Evolutionary conservation across 2,329 filamentous ascomycete genomes (phyloP).

Genomic region (Stemphylium vesicarium): DNA sequence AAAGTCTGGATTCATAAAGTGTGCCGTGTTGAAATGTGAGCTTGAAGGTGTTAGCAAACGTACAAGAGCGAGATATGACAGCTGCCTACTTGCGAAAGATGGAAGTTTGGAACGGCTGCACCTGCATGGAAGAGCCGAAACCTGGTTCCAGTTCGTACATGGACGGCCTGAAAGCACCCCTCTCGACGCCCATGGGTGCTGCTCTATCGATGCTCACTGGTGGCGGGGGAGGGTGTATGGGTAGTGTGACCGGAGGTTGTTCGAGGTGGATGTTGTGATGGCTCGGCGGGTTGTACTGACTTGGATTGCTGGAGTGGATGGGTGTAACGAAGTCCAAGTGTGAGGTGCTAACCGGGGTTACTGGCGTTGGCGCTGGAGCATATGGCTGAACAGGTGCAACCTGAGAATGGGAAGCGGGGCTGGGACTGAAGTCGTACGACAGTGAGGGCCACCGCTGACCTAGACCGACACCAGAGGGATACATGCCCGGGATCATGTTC

Average conservation of each 20-base stretch:
- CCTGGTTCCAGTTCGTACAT: slow-evolving; percentile 54
- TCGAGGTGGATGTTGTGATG: slow-evolving; percentile 43
- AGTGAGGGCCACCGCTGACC: slow-evolving; percentile 43
- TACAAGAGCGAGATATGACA: not conserved
- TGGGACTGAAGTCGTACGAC: slow-evolving; percentile 46
- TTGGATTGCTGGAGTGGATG: slow-evolving; percentile 33
- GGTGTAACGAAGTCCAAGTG: slow-evolving; percentile 45
- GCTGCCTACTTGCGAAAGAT: slow-evolving; percentile 57
- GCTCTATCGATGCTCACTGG: slow-evolving; percentile 41
- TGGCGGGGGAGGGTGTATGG: slow-evolving; percentile 39
- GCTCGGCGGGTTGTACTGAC: slow-evolving; percentile 33
- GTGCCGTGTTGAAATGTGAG: slow-evolving; percentile 59
- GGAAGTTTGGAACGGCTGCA: slow-evolving; percentile 55
- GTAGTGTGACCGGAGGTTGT: slow-evolving; percentile 40
- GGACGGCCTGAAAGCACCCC: slow-evolving; percentile 54
- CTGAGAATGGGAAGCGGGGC: slow-evolving; percentile 41
- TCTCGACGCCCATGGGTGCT: slow-evolving; percentile 37
- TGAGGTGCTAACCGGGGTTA: slow-evolving; percentile 36
- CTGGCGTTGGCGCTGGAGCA: slow-evolving; percentile 36
- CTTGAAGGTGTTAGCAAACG: slow-evolving; percentile 38
- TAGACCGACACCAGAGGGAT: slow-evolving; percentile 40
- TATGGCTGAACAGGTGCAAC: slow-evolving; percentile 43
- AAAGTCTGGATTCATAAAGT: slow-evolving; percentile 60
- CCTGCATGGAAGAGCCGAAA: slow-evolving; percentile 46
- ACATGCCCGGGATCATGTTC: slow-evolving; percentile 56